Evolutionary conservation across 2,329 filamentous ascomycete species (phyloP).

Genomic region (Trichoderma arundinaceum): DNA sequence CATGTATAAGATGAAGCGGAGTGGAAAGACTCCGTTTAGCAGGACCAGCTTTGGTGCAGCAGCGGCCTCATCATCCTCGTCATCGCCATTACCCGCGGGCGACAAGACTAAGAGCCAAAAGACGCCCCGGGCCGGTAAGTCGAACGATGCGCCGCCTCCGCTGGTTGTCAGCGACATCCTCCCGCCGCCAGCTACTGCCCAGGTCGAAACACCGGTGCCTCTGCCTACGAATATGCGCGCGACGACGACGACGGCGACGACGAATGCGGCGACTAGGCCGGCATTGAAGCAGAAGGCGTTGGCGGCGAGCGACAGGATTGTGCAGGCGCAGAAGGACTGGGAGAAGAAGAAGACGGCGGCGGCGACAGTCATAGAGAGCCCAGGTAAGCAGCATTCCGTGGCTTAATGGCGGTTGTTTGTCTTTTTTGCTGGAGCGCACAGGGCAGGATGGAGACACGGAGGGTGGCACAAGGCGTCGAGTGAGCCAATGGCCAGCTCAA

Average conservation of each 20-base stretch:
- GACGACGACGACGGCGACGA: background rate
- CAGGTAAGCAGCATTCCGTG: slow-evolving; percentile 1
- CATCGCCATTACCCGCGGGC: background rate
- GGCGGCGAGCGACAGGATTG: slow-evolving; percentile 35
- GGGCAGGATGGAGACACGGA: slow-evolving; percentile 1
- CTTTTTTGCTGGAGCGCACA: slow-evolving; percentile 1
- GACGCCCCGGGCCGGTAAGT: background rate
- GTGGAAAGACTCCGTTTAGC: slow-evolving; percentile 23
- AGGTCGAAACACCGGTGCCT: slow-evolving; percentile 5
- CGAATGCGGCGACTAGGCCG: background rate
- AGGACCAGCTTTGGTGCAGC: background rate
- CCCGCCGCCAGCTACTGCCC: background rate
- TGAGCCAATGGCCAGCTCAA: slow-evolving; percentile 5
- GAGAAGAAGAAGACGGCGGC: slow-evolving; percentile 33
- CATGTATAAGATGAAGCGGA: slow-evolving; percentile 31
- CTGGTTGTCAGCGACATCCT: slow-evolving; percentile 39
- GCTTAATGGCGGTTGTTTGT: background rate
- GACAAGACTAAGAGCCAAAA: background rate
- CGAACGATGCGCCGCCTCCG: slow-evolving; percentile 1
- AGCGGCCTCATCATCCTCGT: background rate
- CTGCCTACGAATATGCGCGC: background rate
- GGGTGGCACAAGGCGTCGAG: background rate
- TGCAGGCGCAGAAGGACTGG: slow-evolving; percentile 43
- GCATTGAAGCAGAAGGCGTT: slow-evolving; percentile 7
- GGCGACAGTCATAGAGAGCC: background rate